Base-by-base conservation (phyloP, 2,329 filamentous ascomycete genomes). In the Metarhizium anisopliae region DNA sequence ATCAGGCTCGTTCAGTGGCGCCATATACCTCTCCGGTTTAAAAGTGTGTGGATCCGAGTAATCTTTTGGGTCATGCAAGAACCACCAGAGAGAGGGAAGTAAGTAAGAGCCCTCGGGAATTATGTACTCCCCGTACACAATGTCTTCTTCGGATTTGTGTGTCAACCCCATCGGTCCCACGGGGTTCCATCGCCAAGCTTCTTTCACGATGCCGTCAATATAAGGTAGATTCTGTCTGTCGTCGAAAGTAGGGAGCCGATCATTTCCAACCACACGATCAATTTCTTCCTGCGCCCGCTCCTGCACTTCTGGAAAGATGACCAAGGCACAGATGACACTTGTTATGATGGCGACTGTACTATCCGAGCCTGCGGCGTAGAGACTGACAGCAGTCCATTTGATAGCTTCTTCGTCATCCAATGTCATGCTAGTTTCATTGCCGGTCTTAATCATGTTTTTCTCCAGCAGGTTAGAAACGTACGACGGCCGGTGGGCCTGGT, bases 161-260 rank as follows among this genome's bases (percentile, higher is more conserved):
- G 20, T 25, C 20, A 25, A 25, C 20, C 20, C 20, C 20, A 25
- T 25, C 20, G 20, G 20, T 25, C 20, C 20, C 20, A 25, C 20
- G 20, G 68, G 67, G 14, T 60, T 61, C 67, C 67, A 72, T 1
- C 70, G 58, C 5, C 64, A 53, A 0, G 59, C 53, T 52, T 72
- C 70, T 16, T 67, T 69, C 0, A 67, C 58, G 3, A 70, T 52
- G 4, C 60, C 61, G 6, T 64, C 57, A 4, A 70, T 51, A 25
- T 80, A 81, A 0, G 75, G 77, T 1, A 81, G 66, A 5, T 70
- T 63, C 3, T 64, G 59, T 52, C 70, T 66, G 59, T 81, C 77
- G 0, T 70, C 61, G 59, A 74, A 70, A 2, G 60, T 67, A 0
- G 77, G 78, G 2, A 77, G 55, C 2, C 77, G 67, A 16, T 71